These are phyloP conservation scores for Aspergillus bertholletiae DNA, from an alignment of 495 filamentous ascomycete genomes.

Conservation along the genomic window DNA sequence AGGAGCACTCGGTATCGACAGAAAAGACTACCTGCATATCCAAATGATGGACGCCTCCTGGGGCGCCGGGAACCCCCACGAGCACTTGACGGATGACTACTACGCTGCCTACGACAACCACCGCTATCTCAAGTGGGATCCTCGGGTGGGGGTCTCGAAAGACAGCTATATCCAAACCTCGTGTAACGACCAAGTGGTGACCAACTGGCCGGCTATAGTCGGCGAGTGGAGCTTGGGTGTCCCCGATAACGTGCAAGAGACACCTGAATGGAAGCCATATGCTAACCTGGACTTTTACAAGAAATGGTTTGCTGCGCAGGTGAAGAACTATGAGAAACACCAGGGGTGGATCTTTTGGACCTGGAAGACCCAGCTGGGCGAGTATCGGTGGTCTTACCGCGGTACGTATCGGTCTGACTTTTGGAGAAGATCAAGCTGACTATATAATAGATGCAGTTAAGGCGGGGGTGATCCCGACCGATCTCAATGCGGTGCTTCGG, in stretches of 20 bases:
- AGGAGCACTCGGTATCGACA: conserved; percentile 26
- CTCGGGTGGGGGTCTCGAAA: conserved; percentile 34
- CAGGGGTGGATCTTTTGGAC: conserved; percentile 62
- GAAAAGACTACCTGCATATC: conserved; percentile 45
- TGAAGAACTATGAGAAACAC: conserved; percentile 52
- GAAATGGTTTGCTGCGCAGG: conserved; percentile 59
- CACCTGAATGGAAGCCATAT: conserved; percentile 39
- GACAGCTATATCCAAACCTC: conserved; percentile 45
- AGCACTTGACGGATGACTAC: conserved; percentile 34
- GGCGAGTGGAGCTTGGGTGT: conserved; percentile 56
- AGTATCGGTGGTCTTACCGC: conserved; percentile 59
- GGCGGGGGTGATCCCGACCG: conserved; percentile 46
- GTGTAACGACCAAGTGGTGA: conserved; percentile 47
- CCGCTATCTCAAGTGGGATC: conserved; percentile 53
- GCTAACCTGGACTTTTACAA: conserved; percentile 50
- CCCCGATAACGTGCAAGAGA: conserved; percentile 41
- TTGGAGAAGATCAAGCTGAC: not conserved
- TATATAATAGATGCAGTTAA: conserved; percentile 34
- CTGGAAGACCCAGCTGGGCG: conserved; percentile 56
- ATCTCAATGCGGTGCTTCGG: conserved; percentile 21
- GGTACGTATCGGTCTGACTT: conserved; percentile 13
- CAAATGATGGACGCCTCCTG: conserved; percentile 55
- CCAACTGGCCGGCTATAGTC: conserved; percentile 46
- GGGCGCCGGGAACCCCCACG: conserved; percentile 48
- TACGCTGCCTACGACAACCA: conserved; percentile 51